Conservation (phyloP, 495 filamentous ascomycete species). For the Apiosordaria backusii region DNA sequence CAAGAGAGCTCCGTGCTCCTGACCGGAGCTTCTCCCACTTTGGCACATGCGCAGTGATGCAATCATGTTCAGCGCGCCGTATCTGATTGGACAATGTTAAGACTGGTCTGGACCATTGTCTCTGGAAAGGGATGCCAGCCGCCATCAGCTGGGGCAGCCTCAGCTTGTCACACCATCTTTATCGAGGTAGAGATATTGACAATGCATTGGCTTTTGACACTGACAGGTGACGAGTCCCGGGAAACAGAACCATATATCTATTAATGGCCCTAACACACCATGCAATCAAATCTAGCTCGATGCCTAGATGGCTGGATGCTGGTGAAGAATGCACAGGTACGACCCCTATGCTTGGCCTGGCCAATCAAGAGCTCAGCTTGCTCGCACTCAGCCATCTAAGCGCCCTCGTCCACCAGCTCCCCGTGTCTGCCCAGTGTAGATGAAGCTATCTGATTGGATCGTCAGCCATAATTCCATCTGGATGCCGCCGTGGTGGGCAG, state of each 20-base stretch:
- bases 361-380: slow-evolving; percentile 15
- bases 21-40: background rate
- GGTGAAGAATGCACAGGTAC: background rate
- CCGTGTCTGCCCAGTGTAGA: slow-evolving; percentile 8
- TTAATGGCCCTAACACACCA: background rate
- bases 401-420: slow-evolving; percentile 25
- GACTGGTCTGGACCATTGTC: slow-evolving; percentile 1
- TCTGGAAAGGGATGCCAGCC: background rate
- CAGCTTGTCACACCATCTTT: background rate
- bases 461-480: background rate
- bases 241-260: too few species aligned
- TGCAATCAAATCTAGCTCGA: background rate
- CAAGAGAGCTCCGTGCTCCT: slow-evolving; percentile 11
- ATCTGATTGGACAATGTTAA: slow-evolving; percentile 11
- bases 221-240: too few species aligned
- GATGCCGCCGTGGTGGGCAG: background rate
- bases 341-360: slow-evolving; percentile 8
- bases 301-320: slow-evolving; percentile 1
- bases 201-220: too few species aligned
- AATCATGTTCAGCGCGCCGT: background rate
- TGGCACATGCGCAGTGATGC: slow-evolving; percentile 18
- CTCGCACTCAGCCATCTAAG: slow-evolving; percentile 21
- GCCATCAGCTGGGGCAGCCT: background rate
- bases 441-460: slow-evolving; percentile 17
- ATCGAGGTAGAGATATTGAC: too few species aligned